These are phyloP conservation scores for Phoma sp. DNA, from an alignment of 2,329 filamentous ascomycete species.

Conservation along the genomic window DNA sequence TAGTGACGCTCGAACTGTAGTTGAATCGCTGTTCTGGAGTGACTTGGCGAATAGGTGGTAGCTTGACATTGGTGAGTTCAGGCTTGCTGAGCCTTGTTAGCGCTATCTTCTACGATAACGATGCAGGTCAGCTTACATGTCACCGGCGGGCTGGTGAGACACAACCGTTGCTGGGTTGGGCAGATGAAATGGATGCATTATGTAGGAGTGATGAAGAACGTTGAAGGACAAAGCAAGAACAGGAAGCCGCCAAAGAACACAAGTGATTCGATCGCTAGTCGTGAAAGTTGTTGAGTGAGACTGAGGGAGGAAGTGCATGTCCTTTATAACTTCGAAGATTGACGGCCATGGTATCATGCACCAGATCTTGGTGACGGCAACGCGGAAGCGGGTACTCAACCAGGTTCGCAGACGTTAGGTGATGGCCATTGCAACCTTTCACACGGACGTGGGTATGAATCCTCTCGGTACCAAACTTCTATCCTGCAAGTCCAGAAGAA, in stretches of 20 bases:
- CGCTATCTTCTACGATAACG: not conserved
- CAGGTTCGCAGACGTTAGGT: constrained; percentile 11
- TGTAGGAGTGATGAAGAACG: constrained; percentile 1
- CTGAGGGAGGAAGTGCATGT: not conserved
- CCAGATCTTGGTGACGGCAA: constrained; percentile 16
- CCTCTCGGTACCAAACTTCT: constrained; percentile 20
- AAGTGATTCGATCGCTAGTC: constrained; percentile 5
- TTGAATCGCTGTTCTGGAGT: constrained; percentile 10
- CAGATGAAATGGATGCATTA: constrained; percentile 18
- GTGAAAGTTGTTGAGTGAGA: constrained; percentile 2
- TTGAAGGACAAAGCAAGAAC: constrained; percentile 1
- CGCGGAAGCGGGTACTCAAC: constrained; percentile 21
- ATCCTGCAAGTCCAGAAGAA: constrained; percentile 12
- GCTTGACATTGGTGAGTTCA: constrained; percentile 14
- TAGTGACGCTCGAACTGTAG: constrained; percentile 10
- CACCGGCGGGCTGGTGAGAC: constrained; percentile 12
- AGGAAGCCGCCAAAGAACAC: constrained; percentile 14
- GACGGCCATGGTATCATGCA: constrained; percentile 12
- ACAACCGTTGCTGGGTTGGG: constrained; percentile 18
- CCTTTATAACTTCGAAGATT: constrained; percentile 14
- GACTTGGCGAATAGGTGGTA: constrained; percentile 14
- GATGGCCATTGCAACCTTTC: constrained; percentile 18
- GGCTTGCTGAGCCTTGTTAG: constrained; percentile 8
- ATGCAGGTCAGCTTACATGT: constrained; percentile 7
- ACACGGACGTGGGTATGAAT: constrained; percentile 11